Percentiles rank a stretch among this genome's conserved stretches.
Conservation (phyloP, 164 flowering plant genomes). For the Litsea cubeba region DNA sequence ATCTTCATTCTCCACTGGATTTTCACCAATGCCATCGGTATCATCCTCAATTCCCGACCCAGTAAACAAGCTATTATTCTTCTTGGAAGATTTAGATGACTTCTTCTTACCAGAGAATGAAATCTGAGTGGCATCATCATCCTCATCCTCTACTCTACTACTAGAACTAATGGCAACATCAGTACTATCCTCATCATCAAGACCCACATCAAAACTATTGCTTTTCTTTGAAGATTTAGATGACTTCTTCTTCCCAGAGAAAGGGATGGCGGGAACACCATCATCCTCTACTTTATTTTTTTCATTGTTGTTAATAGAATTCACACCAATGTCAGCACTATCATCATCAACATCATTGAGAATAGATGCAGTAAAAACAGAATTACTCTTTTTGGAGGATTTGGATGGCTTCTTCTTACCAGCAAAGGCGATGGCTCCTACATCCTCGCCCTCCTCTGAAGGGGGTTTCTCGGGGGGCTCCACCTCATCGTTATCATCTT, state of each 20-base stretch:
- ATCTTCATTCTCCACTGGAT: constrained; percentile 20
- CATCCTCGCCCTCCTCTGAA: constrained; percentile 25
- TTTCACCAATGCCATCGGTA: constrained; percentile 10
- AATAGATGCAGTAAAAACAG: constrained; percentile 16
- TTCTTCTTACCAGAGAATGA: constrained; percentile 47
- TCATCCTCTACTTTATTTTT: constrained; percentile 29
- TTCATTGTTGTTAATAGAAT: constrained; percentile 3
- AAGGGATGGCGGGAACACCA: constrained; percentile 26
- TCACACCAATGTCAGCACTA: background rate
- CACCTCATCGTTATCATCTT: constrained; percentile 10
- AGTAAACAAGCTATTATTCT: constrained; percentile 24
- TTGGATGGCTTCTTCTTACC: constrained; percentile 47
- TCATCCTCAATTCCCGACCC: constrained; percentile 20
- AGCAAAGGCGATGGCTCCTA: constrained; percentile 23
- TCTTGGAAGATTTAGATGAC: constrained; percentile 33
- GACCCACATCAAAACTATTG: constrained; percentile 1
- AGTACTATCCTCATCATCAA: constrained; percentile 16
- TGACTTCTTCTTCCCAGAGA: constrained; percentile 48
- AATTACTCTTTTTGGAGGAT: constrained; percentile 26
- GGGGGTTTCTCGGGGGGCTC: constrained; percentile 3
- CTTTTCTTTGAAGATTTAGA: constrained; percentile 8
- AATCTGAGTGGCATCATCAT: constrained; percentile 27
- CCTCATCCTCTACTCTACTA: constrained; percentile 1
- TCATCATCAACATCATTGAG: constrained; percentile 20
- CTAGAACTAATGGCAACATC: background rate